Percentiles rank a stretch among this genome's conserved stretches.
Evolutionary conservation across 768 basidiomycete genomes (phyloP).

Genomic region (Harrya chromipes): DNA sequence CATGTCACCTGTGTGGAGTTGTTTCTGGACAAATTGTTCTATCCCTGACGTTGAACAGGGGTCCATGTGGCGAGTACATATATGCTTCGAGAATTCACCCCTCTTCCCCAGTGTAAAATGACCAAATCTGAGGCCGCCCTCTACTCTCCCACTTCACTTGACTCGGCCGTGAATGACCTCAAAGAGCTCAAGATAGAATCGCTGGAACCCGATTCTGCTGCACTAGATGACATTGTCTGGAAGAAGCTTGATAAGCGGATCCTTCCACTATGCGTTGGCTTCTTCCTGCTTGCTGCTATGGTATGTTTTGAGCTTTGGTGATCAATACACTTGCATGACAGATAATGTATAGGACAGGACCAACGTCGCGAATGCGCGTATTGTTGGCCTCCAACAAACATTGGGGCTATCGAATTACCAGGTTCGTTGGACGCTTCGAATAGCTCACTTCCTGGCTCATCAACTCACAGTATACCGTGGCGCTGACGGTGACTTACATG

Average conservation of each 20-base stretch:
- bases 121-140: neutral
- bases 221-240: slow-evolving; percentile 41
- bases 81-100: too few relatives aligned
- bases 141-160: neutral
- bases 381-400: slow-evolving; percentile 57
- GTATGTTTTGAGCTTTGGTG: slow-evolving; percentile 32
- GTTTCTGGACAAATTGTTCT: too few relatives aligned
- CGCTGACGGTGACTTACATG: slow-evolving; percentile 29
- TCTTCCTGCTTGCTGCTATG: slow-evolving; percentile 49
- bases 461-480: slow-evolving; percentile 31
- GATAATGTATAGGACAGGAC: slow-evolving; percentile 26
- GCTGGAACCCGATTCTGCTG: neutral
- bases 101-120: too few relatives aligned
- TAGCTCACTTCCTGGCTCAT: neutral
- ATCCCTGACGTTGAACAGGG: too few relatives aligned
- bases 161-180: neutral
- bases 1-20: too few relatives aligned
- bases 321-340: neutral
- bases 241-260: slow-evolving; percentile 47
- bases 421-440: slow-evolving; percentile 1
- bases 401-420: slow-evolving; percentile 34
- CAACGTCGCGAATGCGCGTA: slow-evolving; percentile 58
- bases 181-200: slow-evolving; percentile 2
- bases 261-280: slow-evolving; percentile 46
- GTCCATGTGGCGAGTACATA: too few relatives aligned